Evolutionary conservation across 768 basidiomycete genomes (phyloP), one percentile per base, ranked within the genome.

Genomic region (Lepiota venenata): DNA sequence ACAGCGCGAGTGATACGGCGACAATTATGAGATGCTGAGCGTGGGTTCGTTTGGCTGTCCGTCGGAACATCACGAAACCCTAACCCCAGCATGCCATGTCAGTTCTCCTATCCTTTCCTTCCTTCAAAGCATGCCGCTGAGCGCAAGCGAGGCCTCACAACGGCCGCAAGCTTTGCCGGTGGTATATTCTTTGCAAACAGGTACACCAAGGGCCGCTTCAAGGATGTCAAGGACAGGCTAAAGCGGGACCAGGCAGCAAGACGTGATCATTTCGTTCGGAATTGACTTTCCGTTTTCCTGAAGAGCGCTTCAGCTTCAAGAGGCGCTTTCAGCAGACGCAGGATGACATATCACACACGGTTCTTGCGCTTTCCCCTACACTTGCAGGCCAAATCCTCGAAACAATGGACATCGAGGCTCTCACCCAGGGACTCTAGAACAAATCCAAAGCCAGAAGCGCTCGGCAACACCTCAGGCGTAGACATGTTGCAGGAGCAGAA

Each of bases 321-420:
- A 74, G 83, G 43, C 76, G 93, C 35, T 95, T 92, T 66, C 74
- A 78, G 35, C 83, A 88, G 58, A 91, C 85, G 20, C 85, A 88
- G 59, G 83, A 90, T 55, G 87, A 93, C 62, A 76, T 82, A 18
- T 82, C 86, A 6, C 94, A 83, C 63, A 92, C 88, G 0, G 73
- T 87, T 45, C 81, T 88, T 64, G 83, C 87, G 0, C 75, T 87
- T 39, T 67, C 90, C 14, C 84, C 86, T 1, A 84, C 85, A 1
- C 76, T 92, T 15, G 77, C 82, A 5, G 71, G 78, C 12, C 82
- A 85, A 56, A 74, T 93, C 11, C 68, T 88, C n/a, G 72, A 75
- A 20, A 81, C 80, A 27, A 87, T 93, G 82, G 84, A 93, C 58
- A 86, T 93, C 15, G 91, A 93, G 58, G 73, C 73, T 0, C 69